A percentile compares a stretch with the other conserved stretches of the same genome.
These are phyloP conservation scores for Pleurotus cornucopiae DNA, from an alignment of 768 basidiomycete genomes.

Conservation along the genomic window DNA sequence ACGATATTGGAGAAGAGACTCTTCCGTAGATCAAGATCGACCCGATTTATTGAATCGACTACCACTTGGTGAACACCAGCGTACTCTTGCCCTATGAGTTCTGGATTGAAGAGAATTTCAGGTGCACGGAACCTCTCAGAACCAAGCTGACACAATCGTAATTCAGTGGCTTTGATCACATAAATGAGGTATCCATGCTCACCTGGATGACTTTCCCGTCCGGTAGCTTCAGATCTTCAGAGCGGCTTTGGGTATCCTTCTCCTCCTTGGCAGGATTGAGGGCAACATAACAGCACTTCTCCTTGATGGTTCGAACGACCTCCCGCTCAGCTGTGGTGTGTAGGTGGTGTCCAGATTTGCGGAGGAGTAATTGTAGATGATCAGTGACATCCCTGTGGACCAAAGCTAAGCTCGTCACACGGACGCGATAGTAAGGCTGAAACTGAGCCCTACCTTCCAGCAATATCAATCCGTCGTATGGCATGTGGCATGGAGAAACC, in stretches of 20 bases:
- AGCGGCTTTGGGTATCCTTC: conserved; percentile 75
- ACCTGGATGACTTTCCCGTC: conserved; percentile 94
- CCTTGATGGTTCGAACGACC: conserved; percentile 95
- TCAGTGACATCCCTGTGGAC: conserved; percentile 86
- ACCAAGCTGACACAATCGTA: conserved; percentile 60
- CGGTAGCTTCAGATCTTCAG: conserved; percentile 88
- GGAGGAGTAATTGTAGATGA: conserved; percentile 87
- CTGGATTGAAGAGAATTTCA: conserved; percentile 97
- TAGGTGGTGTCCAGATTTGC: conserved; percentile 91
- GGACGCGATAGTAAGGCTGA: neutral
- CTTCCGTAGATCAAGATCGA: conserved; percentile 95
- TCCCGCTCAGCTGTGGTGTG: conserved; percentile 97
- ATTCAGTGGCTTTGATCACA: neutral
- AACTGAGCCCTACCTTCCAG: conserved; percentile 68
- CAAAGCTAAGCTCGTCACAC: conserved; percentile 7
- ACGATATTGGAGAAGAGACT: conserved; percentile 95
- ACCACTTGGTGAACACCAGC: conserved; percentile 97
- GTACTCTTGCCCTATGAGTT: conserved; percentile 93
- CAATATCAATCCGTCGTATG: conserved; percentile 92
- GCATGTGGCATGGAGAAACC: conserved; percentile 99
- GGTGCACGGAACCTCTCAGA: conserved; percentile 95
- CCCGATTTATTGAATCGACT: conserved; percentile 95
- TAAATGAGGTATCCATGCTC: conserved; percentile 17
- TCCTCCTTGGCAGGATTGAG: conserved; percentile 92
- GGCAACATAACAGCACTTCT: conserved; percentile 96